Conservation (phyloP, 345 rosid species). For the Euphorbia pulcherrima region DNA sequence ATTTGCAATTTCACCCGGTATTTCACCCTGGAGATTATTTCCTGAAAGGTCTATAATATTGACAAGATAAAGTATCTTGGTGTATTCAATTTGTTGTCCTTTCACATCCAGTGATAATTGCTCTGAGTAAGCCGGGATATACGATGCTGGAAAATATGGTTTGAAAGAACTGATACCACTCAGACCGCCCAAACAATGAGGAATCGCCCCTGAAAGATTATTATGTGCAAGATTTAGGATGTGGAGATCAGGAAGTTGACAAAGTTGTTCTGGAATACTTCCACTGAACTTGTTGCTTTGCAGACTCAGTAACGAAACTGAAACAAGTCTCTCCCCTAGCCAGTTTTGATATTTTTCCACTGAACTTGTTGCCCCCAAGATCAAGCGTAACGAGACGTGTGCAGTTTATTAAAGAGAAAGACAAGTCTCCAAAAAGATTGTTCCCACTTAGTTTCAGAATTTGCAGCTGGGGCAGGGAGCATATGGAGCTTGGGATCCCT, state of each 20-base stretch:
- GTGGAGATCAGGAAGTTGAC: conserved; percentile 5
- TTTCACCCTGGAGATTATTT: background rate
- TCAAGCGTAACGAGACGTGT: conserved; percentile 4
- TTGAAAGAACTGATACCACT: background rate
- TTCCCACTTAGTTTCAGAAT: conserved; percentile 12
- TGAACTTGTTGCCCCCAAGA: background rate
- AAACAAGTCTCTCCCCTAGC: background rate
- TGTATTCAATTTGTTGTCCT: conserved; percentile 4
- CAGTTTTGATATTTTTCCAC: background rate
- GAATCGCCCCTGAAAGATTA: conserved; percentile 13
- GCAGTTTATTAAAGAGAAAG: background rate
- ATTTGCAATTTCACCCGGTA: conserved; percentile 4
- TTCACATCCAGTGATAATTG: background rate
- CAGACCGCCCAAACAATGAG: conserved; percentile 8
- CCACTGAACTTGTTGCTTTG: conserved; percentile 11
- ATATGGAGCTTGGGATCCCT: conserved; percentile 14
- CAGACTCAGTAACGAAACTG: conserved; percentile 2
- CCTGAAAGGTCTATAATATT: conserved; percentile 2
- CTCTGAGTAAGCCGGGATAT: background rate
- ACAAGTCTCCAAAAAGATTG: conserved; percentile 16
- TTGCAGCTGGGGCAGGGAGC: conserved; percentile 5
- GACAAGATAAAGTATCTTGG: background rate
- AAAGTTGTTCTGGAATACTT: background rate
- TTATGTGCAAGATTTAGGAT: conserved; percentile 13
- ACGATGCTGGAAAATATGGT: background rate